phyloP scores from a whole-genome alignment of 2,329 filamentous ascomycete species.

The Xylaria arbuscula region DNA sequence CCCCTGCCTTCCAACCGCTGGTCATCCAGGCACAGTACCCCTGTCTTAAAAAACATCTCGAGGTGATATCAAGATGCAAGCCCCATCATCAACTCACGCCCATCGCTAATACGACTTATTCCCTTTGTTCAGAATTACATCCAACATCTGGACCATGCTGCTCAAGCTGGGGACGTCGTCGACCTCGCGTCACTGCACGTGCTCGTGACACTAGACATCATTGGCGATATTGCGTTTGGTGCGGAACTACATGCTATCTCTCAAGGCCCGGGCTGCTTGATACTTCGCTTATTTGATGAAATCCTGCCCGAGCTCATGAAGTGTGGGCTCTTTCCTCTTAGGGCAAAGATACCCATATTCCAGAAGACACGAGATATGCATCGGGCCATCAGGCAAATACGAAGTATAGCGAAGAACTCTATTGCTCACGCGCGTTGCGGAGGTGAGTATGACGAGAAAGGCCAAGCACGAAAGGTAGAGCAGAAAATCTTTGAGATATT shows the following conservation, averaged over 20 bases:
- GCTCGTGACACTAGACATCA: constrained; percentile 34
- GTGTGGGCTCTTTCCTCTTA: constrained; percentile 33
- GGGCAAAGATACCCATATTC: constrained; percentile 30
- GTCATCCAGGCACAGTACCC: constrained; percentile 32
- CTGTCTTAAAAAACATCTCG: constrained; percentile 27
- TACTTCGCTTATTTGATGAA: constrained; percentile 33
- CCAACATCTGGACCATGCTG: constrained; percentile 30
- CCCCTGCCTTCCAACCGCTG: constrained; percentile 33
- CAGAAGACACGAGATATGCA: constrained; percentile 32
- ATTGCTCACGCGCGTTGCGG: constrained; percentile 28
- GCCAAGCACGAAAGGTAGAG: constrained; percentile 30
- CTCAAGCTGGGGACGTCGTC: constrained; percentile 7
- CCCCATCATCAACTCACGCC: not conserved
- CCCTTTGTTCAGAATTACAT: constrained; percentile 27
- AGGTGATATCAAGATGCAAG: no score
- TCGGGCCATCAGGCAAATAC: constrained; percentile 28
- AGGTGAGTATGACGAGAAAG: constrained; percentile 17
- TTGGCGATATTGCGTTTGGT: constrained; percentile 35
- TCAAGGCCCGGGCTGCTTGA: constrained; percentile 30
- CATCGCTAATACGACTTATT: not conserved
- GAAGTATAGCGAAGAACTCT: constrained; percentile 30
- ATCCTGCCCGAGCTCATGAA: constrained; percentile 36
- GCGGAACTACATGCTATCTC: constrained; percentile 33
- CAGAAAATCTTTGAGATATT: constrained; percentile 37
- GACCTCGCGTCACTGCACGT: constrained; percentile 32